Evolutionary conservation across 805 yeast species (phyloP).

Genomic region (Huiozyma sinensis): DNA sequence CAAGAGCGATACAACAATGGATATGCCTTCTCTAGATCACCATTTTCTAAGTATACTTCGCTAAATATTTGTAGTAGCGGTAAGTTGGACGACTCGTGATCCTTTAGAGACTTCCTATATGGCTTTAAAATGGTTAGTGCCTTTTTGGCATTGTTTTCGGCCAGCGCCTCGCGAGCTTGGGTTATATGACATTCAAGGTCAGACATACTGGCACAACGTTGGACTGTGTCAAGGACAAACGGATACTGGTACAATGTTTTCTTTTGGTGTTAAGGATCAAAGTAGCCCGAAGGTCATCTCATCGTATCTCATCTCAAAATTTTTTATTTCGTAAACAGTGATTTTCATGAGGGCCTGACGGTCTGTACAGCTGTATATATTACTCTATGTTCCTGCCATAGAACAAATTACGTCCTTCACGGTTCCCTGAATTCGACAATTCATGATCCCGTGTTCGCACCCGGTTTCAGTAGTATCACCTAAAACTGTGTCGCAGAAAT

Average conservation of each 20-base stretch:
- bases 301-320: not conserved
- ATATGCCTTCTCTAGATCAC: conserved; percentile 72
- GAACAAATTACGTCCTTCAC: too few species aligned
- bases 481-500: too few species aligned
- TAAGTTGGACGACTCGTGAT: conserved; percentile 28
- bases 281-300: conserved; percentile 1
- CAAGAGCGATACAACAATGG: conserved; percentile 49
- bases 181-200: conserved; percentile 1
- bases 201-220: conserved; percentile 3
- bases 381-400: too few species aligned
- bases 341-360: too few species aligned
- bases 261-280: too few species aligned
- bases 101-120: conserved; percentile 20
- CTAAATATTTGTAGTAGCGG: conserved; percentile 49
- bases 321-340: not conserved
- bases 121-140: conserved; percentile 30
- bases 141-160: conserved; percentile 22
- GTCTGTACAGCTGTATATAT: too few species aligned
- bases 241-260: too few species aligned
- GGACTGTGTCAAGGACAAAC: too few species aligned
- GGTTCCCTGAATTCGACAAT: too few species aligned
- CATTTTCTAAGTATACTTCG: conserved; percentile 69
- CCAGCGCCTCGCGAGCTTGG: conserved; percentile 18
- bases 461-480: too few species aligned
- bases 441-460: too few species aligned